Conservation (phyloP, 768 basidiomycete genomes). For the Suillus fuscotomentosus region DNA sequence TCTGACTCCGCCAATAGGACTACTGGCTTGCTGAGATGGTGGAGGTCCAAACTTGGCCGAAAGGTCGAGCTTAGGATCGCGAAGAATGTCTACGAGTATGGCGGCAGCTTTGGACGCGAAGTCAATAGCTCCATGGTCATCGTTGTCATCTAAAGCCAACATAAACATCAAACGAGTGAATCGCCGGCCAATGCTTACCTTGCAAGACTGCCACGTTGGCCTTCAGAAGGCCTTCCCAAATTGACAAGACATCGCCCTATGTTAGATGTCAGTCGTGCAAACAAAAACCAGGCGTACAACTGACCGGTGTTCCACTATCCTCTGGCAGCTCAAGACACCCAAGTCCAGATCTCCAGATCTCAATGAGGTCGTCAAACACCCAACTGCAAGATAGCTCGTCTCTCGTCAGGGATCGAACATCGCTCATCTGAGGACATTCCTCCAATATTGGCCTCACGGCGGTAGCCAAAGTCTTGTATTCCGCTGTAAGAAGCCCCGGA, state of each 20-base stretch:
- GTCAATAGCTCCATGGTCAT: constrained; percentile 35
- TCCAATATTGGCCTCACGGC: constrained; percentile 53
- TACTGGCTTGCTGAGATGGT: constrained; percentile 11
- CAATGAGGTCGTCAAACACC: constrained; percentile 51
- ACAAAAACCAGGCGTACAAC: constrained; percentile 21
- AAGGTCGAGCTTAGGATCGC: constrained; percentile 46
- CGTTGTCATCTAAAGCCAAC: constrained; percentile 38
- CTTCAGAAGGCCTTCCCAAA: constrained; percentile 59
- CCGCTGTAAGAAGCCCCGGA: constrained; percentile 54
- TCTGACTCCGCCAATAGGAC: constrained; percentile 4
- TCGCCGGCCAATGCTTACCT: constrained; percentile 33
- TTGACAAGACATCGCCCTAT: constrained; percentile 46
- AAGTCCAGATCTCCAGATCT: constrained; percentile 51
- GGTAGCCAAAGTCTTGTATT: constrained; percentile 45
- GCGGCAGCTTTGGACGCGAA: constrained; percentile 41
- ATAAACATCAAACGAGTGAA: constrained; percentile 7
- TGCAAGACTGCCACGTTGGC: constrained; percentile 45
- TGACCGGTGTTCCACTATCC: constrained; percentile 48
- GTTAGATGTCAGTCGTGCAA: constrained; percentile 6
- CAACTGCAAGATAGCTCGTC: constrained; percentile 55
- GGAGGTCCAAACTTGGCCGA: constrained; percentile 23
- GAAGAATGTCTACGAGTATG: constrained; percentile 48
- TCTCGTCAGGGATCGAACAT: constrained; percentile 54
- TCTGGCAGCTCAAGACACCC: constrained; percentile 45
- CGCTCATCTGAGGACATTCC: constrained; percentile 49